Evolutionary conservation across 306 rosid genomes (phyloP).

Genomic region (Vachellia pachyceras): DNA sequence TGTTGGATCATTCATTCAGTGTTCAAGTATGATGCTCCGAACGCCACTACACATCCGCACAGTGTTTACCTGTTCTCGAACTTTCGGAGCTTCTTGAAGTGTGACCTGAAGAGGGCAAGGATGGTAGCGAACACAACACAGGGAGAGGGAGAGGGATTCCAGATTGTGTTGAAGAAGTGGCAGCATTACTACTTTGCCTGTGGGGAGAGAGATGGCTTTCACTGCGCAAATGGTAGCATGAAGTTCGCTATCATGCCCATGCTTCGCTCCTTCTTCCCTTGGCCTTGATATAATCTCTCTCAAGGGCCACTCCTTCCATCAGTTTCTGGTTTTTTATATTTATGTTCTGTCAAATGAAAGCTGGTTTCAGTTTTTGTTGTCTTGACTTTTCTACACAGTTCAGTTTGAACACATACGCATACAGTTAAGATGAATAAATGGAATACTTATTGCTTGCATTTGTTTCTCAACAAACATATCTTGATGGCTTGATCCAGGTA

Average conservation of each 20-base stretch:
- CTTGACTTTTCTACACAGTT: background rate
- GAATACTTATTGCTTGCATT: background rate
- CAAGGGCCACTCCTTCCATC: background rate
- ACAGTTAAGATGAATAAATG: background rate
- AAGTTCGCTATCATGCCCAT: slow-evolving; percentile 62
- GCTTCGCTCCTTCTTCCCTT: slow-evolving; percentile 43
- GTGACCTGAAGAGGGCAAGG: background rate
- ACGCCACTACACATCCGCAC: background rate
- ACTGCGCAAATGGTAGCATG: slow-evolving; percentile 72
- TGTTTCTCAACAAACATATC: background rate
- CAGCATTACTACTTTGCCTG: slow-evolving; percentile 62
- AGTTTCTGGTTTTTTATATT: background rate
- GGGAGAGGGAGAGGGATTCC: background rate
- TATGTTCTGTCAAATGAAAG: background rate
- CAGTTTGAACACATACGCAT: background rate
- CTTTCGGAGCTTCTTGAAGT: background rate
- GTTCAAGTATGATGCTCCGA: slow-evolving; percentile 11
- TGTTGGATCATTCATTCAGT: background rate
- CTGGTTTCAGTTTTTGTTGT: background rate
- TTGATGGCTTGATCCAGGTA: background rate
- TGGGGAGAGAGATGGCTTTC: slow-evolving; percentile 61
- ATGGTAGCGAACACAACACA: background rate
- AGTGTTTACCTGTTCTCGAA: background rate
- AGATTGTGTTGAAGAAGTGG: slow-evolving; percentile 57
- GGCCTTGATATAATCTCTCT: slow-evolving; percentile 34